phyloP scores from a whole-genome alignment of 2,329 filamentous ascomycete species.

The Peltaster fructicola region DNA sequence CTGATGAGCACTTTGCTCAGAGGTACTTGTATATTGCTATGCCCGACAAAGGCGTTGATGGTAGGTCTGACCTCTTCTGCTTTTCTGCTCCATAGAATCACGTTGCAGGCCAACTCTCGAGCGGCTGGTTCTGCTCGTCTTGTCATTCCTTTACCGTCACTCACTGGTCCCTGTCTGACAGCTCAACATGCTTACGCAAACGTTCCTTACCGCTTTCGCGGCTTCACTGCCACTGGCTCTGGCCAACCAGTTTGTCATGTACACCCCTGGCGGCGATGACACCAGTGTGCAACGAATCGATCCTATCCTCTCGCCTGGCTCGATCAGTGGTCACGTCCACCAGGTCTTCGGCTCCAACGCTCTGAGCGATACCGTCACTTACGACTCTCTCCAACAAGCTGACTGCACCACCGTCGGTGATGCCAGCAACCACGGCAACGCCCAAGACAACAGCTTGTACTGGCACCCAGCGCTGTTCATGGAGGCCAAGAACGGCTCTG shows the following conservation, averaged over 20 bases:
- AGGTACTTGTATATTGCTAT: too few species aligned
- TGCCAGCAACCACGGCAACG: slow-evolving; percentile 28
- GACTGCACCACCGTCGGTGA: too few species aligned
- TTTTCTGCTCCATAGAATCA: too few species aligned
- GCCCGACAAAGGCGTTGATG: too few species aligned
- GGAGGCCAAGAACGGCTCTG: slow-evolving; percentile 41
- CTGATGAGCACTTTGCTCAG: too few species aligned
- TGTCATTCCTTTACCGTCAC: too few species aligned
- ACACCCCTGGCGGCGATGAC: slow-evolving; percentile 12
- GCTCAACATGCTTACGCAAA: too few species aligned
- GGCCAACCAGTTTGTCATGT: slow-evolving; percentile 14
- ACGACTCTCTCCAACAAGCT: slow-evolving; percentile 42
- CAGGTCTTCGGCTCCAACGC: slow-evolving; percentile 52
- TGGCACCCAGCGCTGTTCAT: slow-evolving; percentile 61
- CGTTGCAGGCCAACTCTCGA: too few species aligned
- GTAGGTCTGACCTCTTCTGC: too few species aligned
- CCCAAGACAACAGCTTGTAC: slow-evolving; percentile 58
- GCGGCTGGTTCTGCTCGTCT: too few species aligned
- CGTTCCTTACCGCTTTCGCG: slow-evolving; percentile 1
- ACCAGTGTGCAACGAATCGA: slow-evolving; percentile 42
- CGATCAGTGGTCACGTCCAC: slow-evolving; percentile 46
- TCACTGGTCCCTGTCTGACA: too few species aligned
- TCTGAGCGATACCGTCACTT: slow-evolving; percentile 46
- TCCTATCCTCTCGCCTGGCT: slow-evolving; percentile 49
- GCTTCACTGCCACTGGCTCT: too few species aligned